phyloP scores from a whole-genome alignment of 176 grass and related monocot species.

The Puccinellia tenuiflora region DNA sequence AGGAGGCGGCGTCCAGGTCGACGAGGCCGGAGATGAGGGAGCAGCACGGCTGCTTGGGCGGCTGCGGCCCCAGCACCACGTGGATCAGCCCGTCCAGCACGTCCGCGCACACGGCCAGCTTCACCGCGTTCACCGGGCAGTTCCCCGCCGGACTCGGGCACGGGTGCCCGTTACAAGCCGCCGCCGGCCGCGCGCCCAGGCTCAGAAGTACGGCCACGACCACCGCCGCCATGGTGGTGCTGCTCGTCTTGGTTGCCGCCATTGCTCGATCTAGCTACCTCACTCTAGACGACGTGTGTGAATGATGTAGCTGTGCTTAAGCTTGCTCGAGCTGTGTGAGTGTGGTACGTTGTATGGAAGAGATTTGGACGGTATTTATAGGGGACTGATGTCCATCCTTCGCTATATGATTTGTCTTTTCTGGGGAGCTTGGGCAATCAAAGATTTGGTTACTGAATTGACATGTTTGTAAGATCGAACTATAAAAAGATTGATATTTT shows the following conservation, averaged over 20 bases:
- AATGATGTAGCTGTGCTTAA: neutral
- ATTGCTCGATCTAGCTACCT: neutral
- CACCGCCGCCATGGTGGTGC: neutral
- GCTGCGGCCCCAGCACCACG: conserved; percentile 19
- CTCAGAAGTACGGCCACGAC: neutral
- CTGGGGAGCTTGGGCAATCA: neutral
- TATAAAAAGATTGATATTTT: no score
- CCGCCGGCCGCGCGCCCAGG: neutral
- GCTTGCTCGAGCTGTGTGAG: neutral
- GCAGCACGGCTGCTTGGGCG: conserved; percentile 59
- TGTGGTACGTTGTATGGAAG: neutral
- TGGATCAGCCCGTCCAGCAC: conserved; percentile 55
- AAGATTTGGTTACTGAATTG: neutral
- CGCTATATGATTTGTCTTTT: neutral
- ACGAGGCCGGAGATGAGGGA: conserved; percentile 40
- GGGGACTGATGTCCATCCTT: neutral
- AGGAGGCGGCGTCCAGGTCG: conserved; percentile 58
- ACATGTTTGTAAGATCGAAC: neutral
- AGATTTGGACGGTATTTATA: neutral
- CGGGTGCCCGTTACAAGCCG: neutral
- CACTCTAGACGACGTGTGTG: neutral
- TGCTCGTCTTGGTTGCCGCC: neutral
- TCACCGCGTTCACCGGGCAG: conserved; percentile 60
- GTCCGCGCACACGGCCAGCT: conserved; percentile 57
- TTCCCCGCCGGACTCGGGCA: conserved; percentile 25